Evolutionary conservation across 164 flowering plant species (phyloP).

Genomic region (Piper longum): DNA sequence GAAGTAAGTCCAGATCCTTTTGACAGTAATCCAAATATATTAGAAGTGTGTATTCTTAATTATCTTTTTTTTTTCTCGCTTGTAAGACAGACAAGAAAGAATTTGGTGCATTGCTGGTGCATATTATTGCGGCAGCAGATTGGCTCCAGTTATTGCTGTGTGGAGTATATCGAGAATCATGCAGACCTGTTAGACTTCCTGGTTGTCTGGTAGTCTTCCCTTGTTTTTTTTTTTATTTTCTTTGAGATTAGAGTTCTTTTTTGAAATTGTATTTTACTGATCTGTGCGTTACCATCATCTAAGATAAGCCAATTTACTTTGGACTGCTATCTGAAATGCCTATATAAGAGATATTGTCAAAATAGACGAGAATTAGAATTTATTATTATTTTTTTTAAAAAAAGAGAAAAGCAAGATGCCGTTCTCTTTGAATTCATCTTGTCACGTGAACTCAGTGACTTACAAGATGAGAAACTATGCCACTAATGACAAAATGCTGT

Average conservation of each 20-base stretch:
- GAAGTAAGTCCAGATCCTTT: constrained; percentile 41
- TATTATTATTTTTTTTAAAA: too few species aligned
- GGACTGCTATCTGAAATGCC: too few species aligned
- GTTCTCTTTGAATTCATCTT: too few species aligned
- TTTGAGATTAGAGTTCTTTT: background rate
- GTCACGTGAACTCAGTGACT: too few species aligned
- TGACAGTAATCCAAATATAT: background rate
- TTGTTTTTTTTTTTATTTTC: background rate
- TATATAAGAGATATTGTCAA: too few species aligned
- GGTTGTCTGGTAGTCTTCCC: constrained; percentile 58
- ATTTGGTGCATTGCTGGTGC: constrained; percentile 82
- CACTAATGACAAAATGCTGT: too few species aligned
- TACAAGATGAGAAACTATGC: too few species aligned
- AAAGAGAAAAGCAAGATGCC: too few species aligned
- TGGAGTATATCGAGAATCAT: constrained; percentile 73
- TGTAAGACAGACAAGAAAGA: constrained; percentile 73
- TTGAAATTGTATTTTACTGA: background rate
- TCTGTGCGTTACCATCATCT: background rate
- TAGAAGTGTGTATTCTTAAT: background rate
- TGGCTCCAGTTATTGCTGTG: constrained; percentile 61
- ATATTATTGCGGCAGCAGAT: constrained; percentile 71
- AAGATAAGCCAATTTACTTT: too few species aligned
- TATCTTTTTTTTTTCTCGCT: background rate
- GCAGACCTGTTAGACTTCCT: constrained; percentile 80
- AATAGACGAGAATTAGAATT: too few species aligned